Evolutionary conservation across 169 alveolate species (phyloP), one percentile per base, ranked within the genome.

Genomic region (Fabrea salina): DNA sequence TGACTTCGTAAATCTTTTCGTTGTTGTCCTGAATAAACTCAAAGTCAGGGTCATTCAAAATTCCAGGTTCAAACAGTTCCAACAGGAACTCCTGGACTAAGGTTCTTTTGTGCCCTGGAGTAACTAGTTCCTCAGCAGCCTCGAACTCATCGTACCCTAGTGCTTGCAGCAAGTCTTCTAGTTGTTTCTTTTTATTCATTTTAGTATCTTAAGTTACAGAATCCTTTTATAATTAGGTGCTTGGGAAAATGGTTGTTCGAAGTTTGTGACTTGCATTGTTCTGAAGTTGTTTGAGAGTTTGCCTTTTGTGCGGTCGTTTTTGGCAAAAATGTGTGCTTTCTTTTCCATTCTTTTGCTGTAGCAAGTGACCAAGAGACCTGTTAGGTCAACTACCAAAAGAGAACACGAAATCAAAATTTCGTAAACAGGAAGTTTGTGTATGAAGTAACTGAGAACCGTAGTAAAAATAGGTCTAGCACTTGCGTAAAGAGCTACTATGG

Each of bases 401-500:
- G 41, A 19, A n/a, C 32, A 19, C 2, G 75, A 64, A 64, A 40
- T 33, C 1, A 40, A 13, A 19, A 33, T 64, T 25, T 35, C 37
- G 25, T 16, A 16, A 32, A 35, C 13, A 19, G 27, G 35, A 56
- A 39, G 25, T 32, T 37, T 33, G 7, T 41, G 27, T 22, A 64
- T 16, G 30, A 64, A 39, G 54, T 39, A 64, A 35, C 75, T 64
- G 30, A 64, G 3, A 39, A 35, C 51, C 30, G n/a, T 56, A 19
- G 75, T 64, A n/a, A 64, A 64, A 32, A 64, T 19, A 39, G 75
- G 75, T 37, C 75, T 33, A 19, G 75, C 75, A 2, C 57, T 40
- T 2, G 75, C 75, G 30, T 64, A 64, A 16, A 64, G 50, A 35
- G 75, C 75, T 30, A 64, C 75, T 32, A 64, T 41, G 19, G 75